A percentile compares a stretch with the other conserved stretches of the same genome.
phyloP scores from a whole-genome alignment of 2,329 filamentous ascomycete genomes.

The Chalaropsis ovoidea region DNA sequence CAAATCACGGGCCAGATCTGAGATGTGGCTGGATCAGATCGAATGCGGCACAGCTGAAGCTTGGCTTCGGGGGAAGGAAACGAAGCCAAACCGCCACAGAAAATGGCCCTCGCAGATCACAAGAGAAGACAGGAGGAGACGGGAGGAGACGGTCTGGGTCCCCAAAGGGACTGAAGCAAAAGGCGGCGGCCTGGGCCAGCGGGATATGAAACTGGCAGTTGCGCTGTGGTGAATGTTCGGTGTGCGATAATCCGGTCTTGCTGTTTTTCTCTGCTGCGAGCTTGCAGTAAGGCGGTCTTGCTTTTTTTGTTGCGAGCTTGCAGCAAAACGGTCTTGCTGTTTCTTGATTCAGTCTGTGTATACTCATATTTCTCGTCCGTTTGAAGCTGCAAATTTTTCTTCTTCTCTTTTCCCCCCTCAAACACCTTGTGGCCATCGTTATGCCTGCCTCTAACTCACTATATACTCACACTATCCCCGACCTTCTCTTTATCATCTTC shows the following conservation, averaged over 20 bases:
- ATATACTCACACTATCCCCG: background rate
- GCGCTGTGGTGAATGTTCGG: background rate
- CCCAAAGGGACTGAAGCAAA: background rate
- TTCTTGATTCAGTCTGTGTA: background rate
- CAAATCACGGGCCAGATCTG: conserved; percentile 1
- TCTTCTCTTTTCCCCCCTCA: background rate
- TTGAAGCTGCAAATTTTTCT: background rate
- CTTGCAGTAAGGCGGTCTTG: background rate
- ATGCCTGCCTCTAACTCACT: background rate
- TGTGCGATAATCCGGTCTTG: conserved; percentile 8
- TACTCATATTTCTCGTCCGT: background rate
- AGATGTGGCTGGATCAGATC: conserved; percentile 8
- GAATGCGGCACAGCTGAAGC: conserved; percentile 3
- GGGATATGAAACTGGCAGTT: background rate
- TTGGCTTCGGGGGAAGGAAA: background rate
- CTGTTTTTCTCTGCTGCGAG: background rate
- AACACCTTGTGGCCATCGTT: background rate
- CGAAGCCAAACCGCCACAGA: background rate
- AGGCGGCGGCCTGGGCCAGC: background rate
- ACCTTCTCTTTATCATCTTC: background rate
- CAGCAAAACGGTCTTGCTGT: background rate
- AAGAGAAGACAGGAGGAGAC: background rate
- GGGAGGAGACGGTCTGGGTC: background rate
- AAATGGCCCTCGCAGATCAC: background rate
- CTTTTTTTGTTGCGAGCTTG: background rate